Percentiles rank a stretch among this genome's conserved stretches.
These are phyloP conservation scores for Hanseniaspora lindneri DNA, from an alignment of 805 yeast species.

Conservation along the genomic window DNA sequence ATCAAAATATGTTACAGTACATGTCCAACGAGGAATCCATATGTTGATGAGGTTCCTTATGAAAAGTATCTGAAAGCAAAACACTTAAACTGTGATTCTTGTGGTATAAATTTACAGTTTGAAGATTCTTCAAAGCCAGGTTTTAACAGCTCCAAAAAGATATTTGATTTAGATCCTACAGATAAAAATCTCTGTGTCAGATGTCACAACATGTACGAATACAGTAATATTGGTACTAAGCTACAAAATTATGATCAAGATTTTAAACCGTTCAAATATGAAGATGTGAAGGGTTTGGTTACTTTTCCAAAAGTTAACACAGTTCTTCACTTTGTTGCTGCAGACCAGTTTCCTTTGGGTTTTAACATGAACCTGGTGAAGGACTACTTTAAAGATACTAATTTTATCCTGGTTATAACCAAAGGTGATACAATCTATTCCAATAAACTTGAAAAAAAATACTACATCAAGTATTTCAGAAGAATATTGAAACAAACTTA, in stretches of 20 bases:
- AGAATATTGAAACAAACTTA: not conserved
- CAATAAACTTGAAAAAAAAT: not conserved
- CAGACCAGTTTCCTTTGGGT: slow-evolving; percentile 1
- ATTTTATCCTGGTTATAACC: not conserved
- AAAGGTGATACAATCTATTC: not conserved
- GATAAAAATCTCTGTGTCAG: not conserved
- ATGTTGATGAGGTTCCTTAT: not conserved
- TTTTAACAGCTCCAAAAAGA: not conserved
- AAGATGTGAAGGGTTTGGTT: not conserved
- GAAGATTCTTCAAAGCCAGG: not conserved
- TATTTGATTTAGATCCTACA: not conserved
- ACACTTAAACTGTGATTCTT: not conserved
- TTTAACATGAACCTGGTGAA: not conserved
- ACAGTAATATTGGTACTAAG: not conserved
- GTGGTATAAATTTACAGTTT: slow-evolving; percentile 4
- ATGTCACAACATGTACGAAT: not conserved
- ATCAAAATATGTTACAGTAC: too few species aligned
- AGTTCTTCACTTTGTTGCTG: not conserved
- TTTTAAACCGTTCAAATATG: not conserved
- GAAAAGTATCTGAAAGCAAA: not conserved
- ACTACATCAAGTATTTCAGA: not conserved
- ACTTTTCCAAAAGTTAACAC: not conserved
- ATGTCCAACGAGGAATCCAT: too few species aligned
- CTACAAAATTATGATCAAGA: not conserved
- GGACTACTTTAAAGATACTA: not conserved